Base-by-base conservation (phyloP, 768 basidiomycete genomes). In the Agaricus subrufescens region DNA sequence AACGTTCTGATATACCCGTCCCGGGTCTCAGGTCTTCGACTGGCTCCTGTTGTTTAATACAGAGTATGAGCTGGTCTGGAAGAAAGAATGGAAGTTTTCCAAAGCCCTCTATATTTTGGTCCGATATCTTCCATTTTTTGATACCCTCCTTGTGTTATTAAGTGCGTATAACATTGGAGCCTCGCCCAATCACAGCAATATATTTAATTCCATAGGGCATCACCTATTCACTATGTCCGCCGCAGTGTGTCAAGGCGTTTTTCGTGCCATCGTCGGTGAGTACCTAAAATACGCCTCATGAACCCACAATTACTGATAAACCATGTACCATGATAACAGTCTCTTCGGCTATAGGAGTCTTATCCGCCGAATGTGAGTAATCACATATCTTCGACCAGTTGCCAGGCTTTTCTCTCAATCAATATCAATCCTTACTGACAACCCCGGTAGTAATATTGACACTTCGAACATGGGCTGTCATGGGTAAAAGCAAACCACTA, bases 91-190 rank as follows among this genome's bases (percentile, higher is more conserved):
- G 50, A 52, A 30, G 15, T 2, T 19, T 2, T 29, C 25, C 5
- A 52, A 52, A 10, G 23, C 43, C 12, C 14, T 52, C 4, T 52
- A 27, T 29, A 15, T 52, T 3, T 5, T 52, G 3, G n/a, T 26
- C 4, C 50, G 50, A 8, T 52, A 52, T 19, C 9, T 27, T 6
- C 15, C 42, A 10, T 42, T 52, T 15, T 8, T 31, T n/a, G 50
- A 43, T 43, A 8, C 42, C 7, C 6, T 26, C 40, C 6, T 52
- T 6, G 9, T 43, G n/a, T 25, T 63, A 27, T 39, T 48, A 42
- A 58, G 68, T 67, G 53, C 27, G 64, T 59, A 11, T 23, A 31
- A 31, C 4, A 7, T 14, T 38, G 9, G 11, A 6, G 11, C 14
- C n/a, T 10, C 14, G 30, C n/a, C 9, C 4, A 29, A 26, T 34